These are phyloP conservation scores for Entoloma clypeatum DNA, from an alignment of 1,284 basidiomycete species.

Conservation along the genomic window DNA sequence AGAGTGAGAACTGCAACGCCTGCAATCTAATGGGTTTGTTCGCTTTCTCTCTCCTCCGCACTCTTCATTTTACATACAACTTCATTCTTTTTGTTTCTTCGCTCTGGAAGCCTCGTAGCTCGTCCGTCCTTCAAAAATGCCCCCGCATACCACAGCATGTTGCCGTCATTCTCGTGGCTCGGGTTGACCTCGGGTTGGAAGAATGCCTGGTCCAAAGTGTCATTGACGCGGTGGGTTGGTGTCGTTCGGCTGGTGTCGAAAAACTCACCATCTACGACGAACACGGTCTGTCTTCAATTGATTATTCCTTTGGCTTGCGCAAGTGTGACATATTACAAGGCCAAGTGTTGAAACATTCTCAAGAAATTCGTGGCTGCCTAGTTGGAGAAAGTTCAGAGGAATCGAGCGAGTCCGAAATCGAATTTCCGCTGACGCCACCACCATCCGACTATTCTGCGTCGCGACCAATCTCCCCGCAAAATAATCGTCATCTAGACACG, in stretches of 20 bases:
- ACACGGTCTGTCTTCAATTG: conserved; percentile 44
- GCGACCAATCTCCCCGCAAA: conserved; percentile 52
- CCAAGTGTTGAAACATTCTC: conserved; percentile 40
- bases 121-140: conserved; percentile 41
- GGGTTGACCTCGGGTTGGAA: conserved; percentile 35
- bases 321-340: conserved; percentile 34
- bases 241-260: conserved; percentile 50
- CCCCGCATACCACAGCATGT: conserved; percentile 60
- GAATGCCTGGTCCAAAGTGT: conserved; percentile 48
- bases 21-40: conserved; percentile 32
- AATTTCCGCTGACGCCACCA: conserved; percentile 71
- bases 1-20: no score
- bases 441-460: conserved; percentile 65
- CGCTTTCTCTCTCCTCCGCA: conserved; percentile 39
- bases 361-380: conserved; percentile 37
- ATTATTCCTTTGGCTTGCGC: conserved; percentile 7
- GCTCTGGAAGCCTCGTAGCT: conserved; percentile 35
- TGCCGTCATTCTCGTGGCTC: conserved; percentile 52
- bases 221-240: conserved; percentile 55
- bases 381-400: conserved; percentile 27
- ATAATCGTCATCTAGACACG: conserved; percentile 26
- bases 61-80: conserved; percentile 57
- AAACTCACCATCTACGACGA: conserved; percentile 68
- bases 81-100: conserved; percentile 39
- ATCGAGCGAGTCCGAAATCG: conserved; percentile 48